Conservation (phyloP, 1,284 basidiomycete genomes). For the Pseudozyma flocculosa region DNA sequence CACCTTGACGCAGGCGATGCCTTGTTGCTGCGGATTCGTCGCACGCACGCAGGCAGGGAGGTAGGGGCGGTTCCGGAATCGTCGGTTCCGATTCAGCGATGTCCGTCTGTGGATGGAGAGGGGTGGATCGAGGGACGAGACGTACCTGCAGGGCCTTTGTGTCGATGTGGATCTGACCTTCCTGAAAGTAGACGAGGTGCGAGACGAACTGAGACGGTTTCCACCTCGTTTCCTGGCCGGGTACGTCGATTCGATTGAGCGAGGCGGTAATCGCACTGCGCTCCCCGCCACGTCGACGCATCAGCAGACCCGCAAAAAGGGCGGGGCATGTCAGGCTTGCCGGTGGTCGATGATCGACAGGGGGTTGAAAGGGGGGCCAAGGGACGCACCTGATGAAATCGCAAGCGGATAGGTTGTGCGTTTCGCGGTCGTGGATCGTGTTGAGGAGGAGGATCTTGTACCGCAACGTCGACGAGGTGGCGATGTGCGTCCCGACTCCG, state of each 20-base stretch:
- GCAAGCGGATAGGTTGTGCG: slow-evolving; percentile 75
- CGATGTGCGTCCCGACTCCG: slow-evolving; percentile 78
- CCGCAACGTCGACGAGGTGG: slow-evolving; percentile 69
- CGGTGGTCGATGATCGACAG: too few relatives aligned
- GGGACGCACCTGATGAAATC: slow-evolving; percentile 74
- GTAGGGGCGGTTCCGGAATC: too few relatives aligned
- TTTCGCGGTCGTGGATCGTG: slow-evolving; percentile 84
- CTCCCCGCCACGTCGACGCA: slow-evolving; percentile 7
- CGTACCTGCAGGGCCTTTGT: slow-evolving; percentile 1
- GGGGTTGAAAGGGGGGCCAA: neutral
- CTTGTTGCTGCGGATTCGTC: neutral
- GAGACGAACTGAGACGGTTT: slow-evolving; percentile 64
- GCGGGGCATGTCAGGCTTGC: too few relatives aligned
- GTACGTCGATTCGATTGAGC: slow-evolving; percentile 63
- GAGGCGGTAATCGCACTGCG: slow-evolving; percentile 70
- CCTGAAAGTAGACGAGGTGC: slow-evolving; percentile 63
- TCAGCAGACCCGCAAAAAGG: too few relatives aligned
- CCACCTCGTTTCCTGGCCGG: slow-evolving; percentile 17
- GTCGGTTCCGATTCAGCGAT: too few relatives aligned
- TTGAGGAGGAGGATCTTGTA: slow-evolving; percentile 88
- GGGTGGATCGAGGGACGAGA: neutral
- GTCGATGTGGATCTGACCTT: slow-evolving; percentile 19
- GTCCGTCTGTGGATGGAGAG: too few relatives aligned
- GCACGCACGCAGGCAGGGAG: neutral
- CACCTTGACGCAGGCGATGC: slow-evolving; percentile 9